Evolutionary conservation across 2,329 filamentous ascomycete species (phyloP).

Genomic region (Stagonosporopsis cucurbitacearum): DNA sequence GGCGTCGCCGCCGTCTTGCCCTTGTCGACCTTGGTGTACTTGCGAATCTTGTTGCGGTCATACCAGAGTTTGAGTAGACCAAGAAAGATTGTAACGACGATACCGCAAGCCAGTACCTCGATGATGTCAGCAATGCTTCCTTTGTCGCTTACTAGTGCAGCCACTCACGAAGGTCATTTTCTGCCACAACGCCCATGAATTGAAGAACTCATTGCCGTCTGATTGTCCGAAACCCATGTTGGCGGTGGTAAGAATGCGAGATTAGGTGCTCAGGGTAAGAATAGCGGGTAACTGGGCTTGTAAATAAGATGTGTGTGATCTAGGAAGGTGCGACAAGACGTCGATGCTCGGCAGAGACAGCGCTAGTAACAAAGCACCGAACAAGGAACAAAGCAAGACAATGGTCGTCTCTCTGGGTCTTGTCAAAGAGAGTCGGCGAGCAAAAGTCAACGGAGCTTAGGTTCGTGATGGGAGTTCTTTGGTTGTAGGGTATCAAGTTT

Average conservation of each 20-base stretch:
- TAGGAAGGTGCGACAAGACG: slow-evolving; percentile 25
- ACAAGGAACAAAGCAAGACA: slow-evolving; percentile 23
- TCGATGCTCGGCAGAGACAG: slow-evolving; percentile 22
- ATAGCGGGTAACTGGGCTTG: slow-evolving; percentile 24
- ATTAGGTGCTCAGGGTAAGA: slow-evolving; percentile 26
- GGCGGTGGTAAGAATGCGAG: slow-evolving; percentile 19
- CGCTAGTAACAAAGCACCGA: slow-evolving; percentile 20
- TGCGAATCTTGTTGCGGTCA: slow-evolving; percentile 51
- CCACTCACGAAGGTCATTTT: slow-evolving; percentile 84
- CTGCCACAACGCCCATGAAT: slow-evolving; percentile 79
- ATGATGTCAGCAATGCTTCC: slow-evolving; percentile 30
- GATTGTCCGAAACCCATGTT: slow-evolving; percentile 32
- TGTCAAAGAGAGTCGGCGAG: slow-evolving; percentile 4
- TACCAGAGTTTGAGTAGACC: slow-evolving; percentile 70
- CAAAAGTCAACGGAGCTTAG: slow-evolving; percentile 4
- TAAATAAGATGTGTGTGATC: slow-evolving; percentile 15
- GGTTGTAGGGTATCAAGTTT: background rate
- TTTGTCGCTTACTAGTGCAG: background rate
- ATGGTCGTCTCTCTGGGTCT: background rate
- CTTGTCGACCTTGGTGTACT: slow-evolving; percentile 51
- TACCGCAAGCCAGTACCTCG: slow-evolving; percentile 75
- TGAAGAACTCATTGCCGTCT: slow-evolving; percentile 52
- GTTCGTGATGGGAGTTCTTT: background rate
- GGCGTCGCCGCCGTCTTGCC: slow-evolving; percentile 55
- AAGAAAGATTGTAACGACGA: slow-evolving; percentile 71